phyloP scores from a whole-genome alignment of 75 land plant genomes.

The Cryptomeria japonica region DNA sequence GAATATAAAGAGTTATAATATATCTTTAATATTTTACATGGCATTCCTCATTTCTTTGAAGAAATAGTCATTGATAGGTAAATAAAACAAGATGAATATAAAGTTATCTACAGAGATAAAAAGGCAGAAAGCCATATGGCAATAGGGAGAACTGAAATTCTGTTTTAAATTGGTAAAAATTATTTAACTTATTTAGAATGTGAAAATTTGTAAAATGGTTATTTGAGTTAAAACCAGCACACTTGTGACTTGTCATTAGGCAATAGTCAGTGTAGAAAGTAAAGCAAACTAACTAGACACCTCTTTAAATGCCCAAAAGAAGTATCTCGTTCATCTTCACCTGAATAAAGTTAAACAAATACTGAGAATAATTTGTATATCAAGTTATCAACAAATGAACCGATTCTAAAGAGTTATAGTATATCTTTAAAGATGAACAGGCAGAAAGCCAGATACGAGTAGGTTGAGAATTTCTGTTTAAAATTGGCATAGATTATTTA shows the following conservation, averaged over 20 bases:
- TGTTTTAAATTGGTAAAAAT: not conserved
- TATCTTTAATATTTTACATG: not conserved
- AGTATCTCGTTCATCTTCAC: constrained; percentile 43
- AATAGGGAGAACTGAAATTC: not conserved
- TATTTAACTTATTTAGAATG: not conserved
- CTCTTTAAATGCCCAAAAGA: constrained; percentile 51
- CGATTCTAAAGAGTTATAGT: not conserved
- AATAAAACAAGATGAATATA: not conserved
- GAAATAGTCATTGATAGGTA: not conserved
- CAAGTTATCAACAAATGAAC: not conserved
- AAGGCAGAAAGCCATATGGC: not conserved
- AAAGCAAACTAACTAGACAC: not conserved
- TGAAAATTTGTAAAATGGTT: not conserved
- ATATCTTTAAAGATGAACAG: too few species aligned
- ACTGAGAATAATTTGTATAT: not conserved
- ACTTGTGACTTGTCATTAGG: not conserved
- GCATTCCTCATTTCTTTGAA: not conserved
- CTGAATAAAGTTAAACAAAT: constrained; percentile 12
- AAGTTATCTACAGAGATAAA: not conserved
- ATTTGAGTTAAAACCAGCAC: not conserved
- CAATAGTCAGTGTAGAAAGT: not conserved
- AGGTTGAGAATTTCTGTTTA: too few species aligned
- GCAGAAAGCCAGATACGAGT: too few species aligned
- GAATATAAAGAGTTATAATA: not conserved
- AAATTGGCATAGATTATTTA: too few species aligned